Evolutionary conservation across 768 basidiomycete genomes (phyloP).

Genomic region (Stropharia rugosoannulata): DNA sequence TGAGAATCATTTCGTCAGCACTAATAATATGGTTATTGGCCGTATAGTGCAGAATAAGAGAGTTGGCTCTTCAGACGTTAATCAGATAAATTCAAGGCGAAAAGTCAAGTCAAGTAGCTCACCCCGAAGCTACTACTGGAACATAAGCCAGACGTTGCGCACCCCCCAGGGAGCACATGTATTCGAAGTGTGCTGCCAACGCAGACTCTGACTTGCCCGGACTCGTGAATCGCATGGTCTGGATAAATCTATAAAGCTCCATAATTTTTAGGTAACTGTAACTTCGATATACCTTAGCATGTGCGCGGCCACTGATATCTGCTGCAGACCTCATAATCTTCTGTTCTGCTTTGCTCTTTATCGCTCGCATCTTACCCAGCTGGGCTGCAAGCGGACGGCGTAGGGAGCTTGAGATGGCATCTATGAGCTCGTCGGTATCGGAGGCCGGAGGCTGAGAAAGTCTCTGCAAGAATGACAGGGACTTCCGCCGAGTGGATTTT

Average conservation of each 20-base stretch:
- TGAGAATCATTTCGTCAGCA: slow-evolving; percentile 72
- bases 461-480: slow-evolving; percentile 59
- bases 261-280: neutral
- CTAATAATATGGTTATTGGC: slow-evolving; percentile 80
- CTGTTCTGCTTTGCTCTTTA: slow-evolving; percentile 83
- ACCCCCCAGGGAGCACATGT: slow-evolving; percentile 76
- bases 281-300: slow-evolving; percentile 64
- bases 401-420: slow-evolving; percentile 45
- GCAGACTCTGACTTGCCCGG: slow-evolving; percentile 41
- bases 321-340: slow-evolving; percentile 81
- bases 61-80: slow-evolving; percentile 60
- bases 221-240: slow-evolving; percentile 83
- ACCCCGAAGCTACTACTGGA: slow-evolving; percentile 96
- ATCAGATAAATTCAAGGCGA: neutral
- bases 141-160: slow-evolving; percentile 93
- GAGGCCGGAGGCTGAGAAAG: slow-evolving; percentile 34
- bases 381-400: slow-evolving; percentile 59
- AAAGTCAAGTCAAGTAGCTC: slow-evolving; percentile 18
- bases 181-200: slow-evolving; percentile 83
- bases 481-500: slow-evolving; percentile 28
- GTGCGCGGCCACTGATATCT: slow-evolving; percentile 82
- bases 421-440: slow-evolving; percentile 57
- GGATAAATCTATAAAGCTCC: neutral
- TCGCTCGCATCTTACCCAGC: slow-evolving; percentile 65
- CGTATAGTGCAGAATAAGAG: slow-evolving; percentile 93